Percentiles rank a stretch among this genome's conserved stretches.
Conservation (phyloP, 352 stramenopile species). For the Pythium folliculosum region DNA sequence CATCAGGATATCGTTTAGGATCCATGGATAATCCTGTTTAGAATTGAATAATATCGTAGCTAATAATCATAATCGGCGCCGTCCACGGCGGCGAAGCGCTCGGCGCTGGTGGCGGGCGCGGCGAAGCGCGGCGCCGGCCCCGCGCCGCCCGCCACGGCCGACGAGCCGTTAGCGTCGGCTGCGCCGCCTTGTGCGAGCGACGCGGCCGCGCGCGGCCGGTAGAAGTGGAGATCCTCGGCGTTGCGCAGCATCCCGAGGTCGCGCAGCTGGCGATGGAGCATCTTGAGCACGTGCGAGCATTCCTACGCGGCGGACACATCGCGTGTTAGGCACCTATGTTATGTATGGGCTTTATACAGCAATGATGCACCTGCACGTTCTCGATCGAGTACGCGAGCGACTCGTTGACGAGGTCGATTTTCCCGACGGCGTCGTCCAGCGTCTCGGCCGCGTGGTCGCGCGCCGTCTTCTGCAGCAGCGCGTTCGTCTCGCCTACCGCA, state of each 20-base stretch:
- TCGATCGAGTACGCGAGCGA: slow-evolving; percentile 81
- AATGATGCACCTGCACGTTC: slow-evolving; percentile 53
- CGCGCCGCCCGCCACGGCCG: neutral
- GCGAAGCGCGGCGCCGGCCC: neutral
- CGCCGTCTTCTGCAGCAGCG: slow-evolving; percentile 39
- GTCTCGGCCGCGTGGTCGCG: slow-evolving; percentile 35
- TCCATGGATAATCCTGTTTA: neutral
- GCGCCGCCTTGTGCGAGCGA: neutral
- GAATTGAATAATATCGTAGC: neutral
- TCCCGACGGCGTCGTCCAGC: slow-evolving; percentile 57
- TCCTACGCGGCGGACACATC: slow-evolving; percentile 30
- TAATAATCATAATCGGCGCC: slow-evolving; percentile 18
- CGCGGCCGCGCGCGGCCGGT: slow-evolving; percentile 8
- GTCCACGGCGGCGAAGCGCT: slow-evolving; percentile 7
- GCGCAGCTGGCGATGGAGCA: slow-evolving; percentile 67
- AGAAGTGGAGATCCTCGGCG: slow-evolving; percentile 33
- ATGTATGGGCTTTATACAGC: neutral
- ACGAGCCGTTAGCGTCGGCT: too few relatives aligned
- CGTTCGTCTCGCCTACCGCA: slow-evolving; percentile 46
- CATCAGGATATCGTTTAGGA: neutral
- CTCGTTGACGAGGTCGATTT: slow-evolving; percentile 81
- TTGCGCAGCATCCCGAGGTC: slow-evolving; percentile 53
- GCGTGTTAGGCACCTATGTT: neutral
- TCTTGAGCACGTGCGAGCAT: slow-evolving; percentile 66
- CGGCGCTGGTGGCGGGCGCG: slow-evolving; percentile 1